Percentiles rank a stretch among this genome's conserved stretches.
phyloP scores from a whole-genome alignment of 1,284 basidiomycete genomes.

The Coriolopsis trogii region DNA sequence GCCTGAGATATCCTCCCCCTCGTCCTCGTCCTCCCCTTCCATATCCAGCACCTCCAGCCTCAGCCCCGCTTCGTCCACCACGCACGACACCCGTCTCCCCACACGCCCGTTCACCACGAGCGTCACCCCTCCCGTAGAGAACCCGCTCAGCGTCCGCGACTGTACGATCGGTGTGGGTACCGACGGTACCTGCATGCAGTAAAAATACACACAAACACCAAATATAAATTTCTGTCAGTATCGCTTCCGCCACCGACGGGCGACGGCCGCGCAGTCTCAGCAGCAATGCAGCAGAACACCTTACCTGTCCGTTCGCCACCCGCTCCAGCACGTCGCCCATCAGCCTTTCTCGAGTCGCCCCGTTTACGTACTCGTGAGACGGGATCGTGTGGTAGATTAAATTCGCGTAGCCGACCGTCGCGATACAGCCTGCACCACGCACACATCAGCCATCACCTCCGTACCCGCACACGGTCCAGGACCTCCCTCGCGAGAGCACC shows the following conservation, averaged over 20 bases:
- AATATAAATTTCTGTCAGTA: conserved; percentile 17
- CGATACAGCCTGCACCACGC: conserved; percentile 55
- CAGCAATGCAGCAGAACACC: conserved; percentile 9
- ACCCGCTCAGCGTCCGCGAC: conserved; percentile 56
- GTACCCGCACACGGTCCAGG: neutral
- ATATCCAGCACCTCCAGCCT: conserved; percentile 76
- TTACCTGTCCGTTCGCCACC: conserved; percentile 57
- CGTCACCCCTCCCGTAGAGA: conserved; percentile 52
- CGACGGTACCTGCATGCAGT: conserved; percentile 56
- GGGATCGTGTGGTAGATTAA: conserved; percentile 58
- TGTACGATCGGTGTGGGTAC: conserved; percentile 56
- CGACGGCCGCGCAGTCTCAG: neutral
- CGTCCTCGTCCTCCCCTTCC: conserved; percentile 65
- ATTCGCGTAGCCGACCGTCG: conserved; percentile 58
- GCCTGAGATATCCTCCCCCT: conserved; percentile 38
- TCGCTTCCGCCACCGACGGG: conserved; percentile 15
- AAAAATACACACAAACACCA: conserved; percentile 26
- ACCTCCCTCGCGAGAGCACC: neutral
- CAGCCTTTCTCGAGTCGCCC: conserved; percentile 62
- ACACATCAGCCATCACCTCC: too few species aligned
- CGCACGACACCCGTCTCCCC: conserved; percentile 74
- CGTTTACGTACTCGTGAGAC: conserved; percentile 51
- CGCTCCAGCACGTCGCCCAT: conserved; percentile 55
- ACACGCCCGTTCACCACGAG: conserved; percentile 74
- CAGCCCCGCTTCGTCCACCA: conserved; percentile 63